Evolutionary conservation across 2,329 filamentous ascomycete genomes (phyloP).

Genomic region (Colletotrichum ledebouriae): DNA sequence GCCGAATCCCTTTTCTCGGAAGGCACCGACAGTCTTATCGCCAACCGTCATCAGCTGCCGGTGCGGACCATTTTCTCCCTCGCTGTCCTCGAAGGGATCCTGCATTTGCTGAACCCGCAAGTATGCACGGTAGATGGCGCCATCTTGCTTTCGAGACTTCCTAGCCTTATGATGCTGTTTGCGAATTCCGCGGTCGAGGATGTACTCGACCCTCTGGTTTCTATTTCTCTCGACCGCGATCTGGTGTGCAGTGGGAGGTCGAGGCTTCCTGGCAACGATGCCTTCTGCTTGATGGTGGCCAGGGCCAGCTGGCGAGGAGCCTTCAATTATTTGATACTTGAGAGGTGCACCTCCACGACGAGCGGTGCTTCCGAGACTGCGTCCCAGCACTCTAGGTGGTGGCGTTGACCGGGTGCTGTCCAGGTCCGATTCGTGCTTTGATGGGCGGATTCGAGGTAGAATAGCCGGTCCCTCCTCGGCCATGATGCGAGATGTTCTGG

Average conservation of each 20-base stretch:
- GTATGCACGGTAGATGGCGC: slow-evolving; percentile 76
- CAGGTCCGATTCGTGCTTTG: slow-evolving; percentile 68
- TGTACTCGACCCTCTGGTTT: slow-evolving; percentile 84
- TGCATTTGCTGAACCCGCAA: slow-evolving; percentile 70
- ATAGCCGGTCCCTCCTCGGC: slow-evolving; percentile 70
- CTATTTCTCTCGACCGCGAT: slow-evolving; percentile 84
- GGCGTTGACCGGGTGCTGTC: slow-evolving; percentile 61
- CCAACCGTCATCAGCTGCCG: slow-evolving; percentile 50
- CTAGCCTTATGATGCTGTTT: slow-evolving; percentile 74
- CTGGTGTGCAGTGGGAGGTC: slow-evolving; percentile 85
- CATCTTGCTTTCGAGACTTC: slow-evolving; percentile 73
- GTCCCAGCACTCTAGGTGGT: slow-evolving; percentile 52
- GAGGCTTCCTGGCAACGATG: slow-evolving; percentile 72
- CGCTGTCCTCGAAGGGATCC: slow-evolving; percentile 73
- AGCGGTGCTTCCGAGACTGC: slow-evolving; percentile 47
- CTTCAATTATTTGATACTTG: slow-evolving; percentile 72
- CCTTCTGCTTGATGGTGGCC: slow-evolving; percentile 67
- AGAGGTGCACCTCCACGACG: slow-evolving; percentile 61
- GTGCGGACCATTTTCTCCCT: slow-evolving; percentile 65
- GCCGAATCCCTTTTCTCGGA: slow-evolving; percentile 70
- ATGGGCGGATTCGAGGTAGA: slow-evolving; percentile 73
- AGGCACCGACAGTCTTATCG: slow-evolving; percentile 53
- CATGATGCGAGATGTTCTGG: slow-evolving; percentile 53
- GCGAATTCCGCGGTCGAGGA: slow-evolving; percentile 80
- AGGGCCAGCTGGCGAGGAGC: slow-evolving; percentile 69